A percentile compares a stretch with the other conserved stretches of the same genome.
phyloP scores from a whole-genome alignment of 164 flowering plant species.

The Stephania cephalantha region DNA sequence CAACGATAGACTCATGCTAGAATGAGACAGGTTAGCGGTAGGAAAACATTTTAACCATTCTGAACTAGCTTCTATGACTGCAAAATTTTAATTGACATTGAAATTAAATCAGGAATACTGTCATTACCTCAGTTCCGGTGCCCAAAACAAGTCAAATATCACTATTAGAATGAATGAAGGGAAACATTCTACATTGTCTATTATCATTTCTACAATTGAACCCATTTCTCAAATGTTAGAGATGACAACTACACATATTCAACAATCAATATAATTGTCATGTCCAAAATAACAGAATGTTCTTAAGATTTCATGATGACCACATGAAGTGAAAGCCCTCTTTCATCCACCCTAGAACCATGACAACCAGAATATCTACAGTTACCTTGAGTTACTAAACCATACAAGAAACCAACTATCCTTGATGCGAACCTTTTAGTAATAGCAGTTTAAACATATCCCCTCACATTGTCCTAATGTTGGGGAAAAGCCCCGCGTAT shows the following conservation, averaged over 20 bases:
- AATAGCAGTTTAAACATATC: background rate
- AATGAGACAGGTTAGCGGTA: too few relatives aligned
- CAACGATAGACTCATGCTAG: background rate
- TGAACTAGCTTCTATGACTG: background rate
- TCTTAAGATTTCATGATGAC: background rate
- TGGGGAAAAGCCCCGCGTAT: background rate
- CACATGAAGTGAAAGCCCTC: background rate
- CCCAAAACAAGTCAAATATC: too few relatives aligned
- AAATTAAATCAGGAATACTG: too few relatives aligned
- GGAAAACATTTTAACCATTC: background rate
- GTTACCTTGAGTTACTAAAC: background rate
- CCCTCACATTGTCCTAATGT: background rate
- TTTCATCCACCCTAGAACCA: background rate
- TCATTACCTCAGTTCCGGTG: too few relatives aligned
- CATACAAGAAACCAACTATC: background rate
- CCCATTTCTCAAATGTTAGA: too few relatives aligned
- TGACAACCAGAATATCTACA: background rate
- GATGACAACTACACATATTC: background rate
- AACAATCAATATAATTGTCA: background rate
- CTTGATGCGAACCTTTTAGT: too few relatives aligned
- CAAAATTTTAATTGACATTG: background rate
- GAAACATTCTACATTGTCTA: too few relatives aligned
- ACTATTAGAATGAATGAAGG: too few relatives aligned
- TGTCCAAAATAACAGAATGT: background rate
- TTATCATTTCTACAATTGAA: too few relatives aligned